These are phyloP conservation scores for Boletus pseudo-olivaceus DNA, from an alignment of 768 basidiomycete genomes.

Conservation along the genomic window DNA sequence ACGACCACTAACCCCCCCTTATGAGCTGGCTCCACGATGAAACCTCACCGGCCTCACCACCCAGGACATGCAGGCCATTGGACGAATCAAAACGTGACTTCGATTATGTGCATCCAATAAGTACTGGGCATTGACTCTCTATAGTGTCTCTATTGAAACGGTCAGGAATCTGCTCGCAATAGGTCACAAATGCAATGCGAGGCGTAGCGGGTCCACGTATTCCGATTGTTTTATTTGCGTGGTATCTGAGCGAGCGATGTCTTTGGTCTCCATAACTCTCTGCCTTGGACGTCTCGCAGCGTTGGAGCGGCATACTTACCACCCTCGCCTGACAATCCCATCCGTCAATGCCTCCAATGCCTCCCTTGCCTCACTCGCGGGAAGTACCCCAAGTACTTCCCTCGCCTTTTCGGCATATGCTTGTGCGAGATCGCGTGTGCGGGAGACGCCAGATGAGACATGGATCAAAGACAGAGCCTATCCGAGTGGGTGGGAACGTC, in stretches of 20 bases:
- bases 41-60: background rate
- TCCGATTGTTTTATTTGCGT: background rate
- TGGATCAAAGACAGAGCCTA: constrained; percentile 62
- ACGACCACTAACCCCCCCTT: background rate
- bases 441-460: constrained; percentile 68
- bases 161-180: background rate
- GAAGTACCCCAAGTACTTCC: constrained; percentile 63
- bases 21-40: background rate
- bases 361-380: constrained; percentile 74
- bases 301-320: constrained; percentile 29
- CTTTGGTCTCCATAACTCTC: background rate
- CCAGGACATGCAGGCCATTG: background rate
- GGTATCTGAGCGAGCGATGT: background rate
- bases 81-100: background rate
- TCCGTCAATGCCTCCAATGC: constrained; percentile 75
- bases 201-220: background rate
- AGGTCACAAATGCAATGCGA: background rate
- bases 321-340: constrained; percentile 59
- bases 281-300: background rate
- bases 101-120: constrained; percentile 1
- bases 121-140: background rate
- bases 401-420: constrained; percentile 75
- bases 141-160: background rate
- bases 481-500: background rate
- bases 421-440: constrained; percentile 73